A percentile compares a stretch with the other conserved stretches of the same genome.
Conservation (phyloP, 768 basidiomycete genomes). For the Baorangia bicolor region DNA sequence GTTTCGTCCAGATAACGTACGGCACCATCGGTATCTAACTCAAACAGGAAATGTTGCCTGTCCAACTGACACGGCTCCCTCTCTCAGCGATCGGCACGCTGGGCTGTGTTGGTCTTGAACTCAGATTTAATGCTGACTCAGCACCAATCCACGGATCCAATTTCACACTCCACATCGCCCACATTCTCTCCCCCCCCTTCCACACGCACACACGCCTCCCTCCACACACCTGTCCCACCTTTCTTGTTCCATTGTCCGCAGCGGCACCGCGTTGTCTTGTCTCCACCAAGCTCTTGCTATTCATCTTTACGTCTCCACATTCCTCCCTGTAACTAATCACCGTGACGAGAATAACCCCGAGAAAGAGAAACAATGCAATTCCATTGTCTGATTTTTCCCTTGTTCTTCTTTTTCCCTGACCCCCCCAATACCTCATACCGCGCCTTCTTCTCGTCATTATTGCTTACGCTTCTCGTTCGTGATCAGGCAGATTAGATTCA, state of each 20-base stretch:
- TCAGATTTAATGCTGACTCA: constrained; percentile 29
- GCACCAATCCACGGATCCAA: constrained; percentile 13
- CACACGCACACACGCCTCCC: constrained; percentile 5
- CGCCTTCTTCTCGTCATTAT: constrained; percentile 11
- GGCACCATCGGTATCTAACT: constrained; percentile 31
- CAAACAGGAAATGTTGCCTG: constrained; percentile 31
- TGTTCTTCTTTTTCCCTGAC: constrained; percentile 5
- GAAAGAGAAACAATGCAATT: constrained; percentile 4
- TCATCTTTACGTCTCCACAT: constrained; percentile 18
- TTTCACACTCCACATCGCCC: neutral
- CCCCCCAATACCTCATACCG: neutral
- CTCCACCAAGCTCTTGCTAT: constrained; percentile 12
- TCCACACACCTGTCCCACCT: constrained; percentile 9
- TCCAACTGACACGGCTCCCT: constrained; percentile 31
- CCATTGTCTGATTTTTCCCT: neutral
- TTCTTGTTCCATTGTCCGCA: constrained; percentile 13
- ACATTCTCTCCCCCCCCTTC: neutral
- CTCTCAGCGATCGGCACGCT: constrained; percentile 32
- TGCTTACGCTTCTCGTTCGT: constrained; percentile 4
- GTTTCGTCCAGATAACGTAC: constrained; percentile 31
- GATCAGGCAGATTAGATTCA: constrained; percentile 7
- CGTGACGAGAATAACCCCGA: constrained; percentile 1
- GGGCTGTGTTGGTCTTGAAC: constrained; percentile 23
- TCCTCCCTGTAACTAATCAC: constrained; percentile 9
- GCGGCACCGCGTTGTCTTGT: constrained; percentile 23